A percentile compares a stretch with the other conserved stretches of the same genome.
phyloP scores from a whole-genome alignment of 306 rosid genomes.

The Glycine soja region DNA sequence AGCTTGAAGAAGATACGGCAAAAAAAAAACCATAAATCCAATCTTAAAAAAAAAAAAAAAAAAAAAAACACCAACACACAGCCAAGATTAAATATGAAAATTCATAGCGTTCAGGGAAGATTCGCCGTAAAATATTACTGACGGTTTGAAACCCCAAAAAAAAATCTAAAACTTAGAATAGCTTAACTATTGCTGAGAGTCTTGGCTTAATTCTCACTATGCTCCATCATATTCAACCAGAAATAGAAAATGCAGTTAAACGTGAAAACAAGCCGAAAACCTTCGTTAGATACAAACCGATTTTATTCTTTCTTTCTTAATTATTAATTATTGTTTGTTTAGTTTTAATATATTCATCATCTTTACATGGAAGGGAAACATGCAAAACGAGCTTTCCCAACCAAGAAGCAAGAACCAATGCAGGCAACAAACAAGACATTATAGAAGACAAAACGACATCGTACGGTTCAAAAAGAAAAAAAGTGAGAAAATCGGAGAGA shows the following conservation, averaged over 20 bases:
- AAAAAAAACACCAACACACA: neutral
- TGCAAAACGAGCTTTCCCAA: no score
- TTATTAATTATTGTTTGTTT: no score
- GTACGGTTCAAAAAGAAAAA: neutral
- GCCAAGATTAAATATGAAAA: neutral
- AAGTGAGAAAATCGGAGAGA: neutral
- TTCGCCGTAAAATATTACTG: neutral
- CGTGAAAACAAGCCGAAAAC: no score
- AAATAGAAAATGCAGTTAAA: no score
- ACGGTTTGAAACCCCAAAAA: neutral
- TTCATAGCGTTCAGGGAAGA: no score
- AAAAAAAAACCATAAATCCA: neutral
- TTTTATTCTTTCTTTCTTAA: no score
- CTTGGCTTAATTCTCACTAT: neutral
- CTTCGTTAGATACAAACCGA: no score
- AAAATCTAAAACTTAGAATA: neutral
- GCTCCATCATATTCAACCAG: neutral
- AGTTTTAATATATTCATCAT: no score
- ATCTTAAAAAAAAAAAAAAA: neutral
- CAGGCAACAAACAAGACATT: neutral
- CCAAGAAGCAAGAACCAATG: slow-evolving; percentile 13
- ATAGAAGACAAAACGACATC: neutral
- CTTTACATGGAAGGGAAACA: no score
- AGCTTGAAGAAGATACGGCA: neutral
- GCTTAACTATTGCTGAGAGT: neutral